A percentile compares a stretch with the other conserved stretches of the same genome.
Conservation (phyloP, 768 basidiomycete genomes). For the Paxillus involutus region DNA sequence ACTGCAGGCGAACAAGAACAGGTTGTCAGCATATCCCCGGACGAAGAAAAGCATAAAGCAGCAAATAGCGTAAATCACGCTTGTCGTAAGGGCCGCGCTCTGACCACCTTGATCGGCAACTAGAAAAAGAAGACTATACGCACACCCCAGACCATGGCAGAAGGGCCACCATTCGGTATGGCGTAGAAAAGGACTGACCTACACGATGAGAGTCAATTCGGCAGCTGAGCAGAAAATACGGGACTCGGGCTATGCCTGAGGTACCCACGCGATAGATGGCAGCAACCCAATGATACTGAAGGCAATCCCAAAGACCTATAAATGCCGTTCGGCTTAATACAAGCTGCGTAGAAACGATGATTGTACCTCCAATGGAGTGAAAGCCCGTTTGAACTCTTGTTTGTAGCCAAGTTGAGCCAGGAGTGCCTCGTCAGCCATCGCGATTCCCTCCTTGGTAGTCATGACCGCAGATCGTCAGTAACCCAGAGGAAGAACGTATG, state of each 20-base stretch:
- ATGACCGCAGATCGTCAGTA: slow-evolving; percentile 3
- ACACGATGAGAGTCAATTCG: background rate
- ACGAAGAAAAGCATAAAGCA: background rate
- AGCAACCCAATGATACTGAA: slow-evolving; percentile 73
- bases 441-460: slow-evolving; percentile 7
- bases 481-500: background rate
- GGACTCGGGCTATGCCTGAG: slow-evolving; percentile 13
- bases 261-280: slow-evolving; percentile 57
- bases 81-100: slow-evolving; percentile 10
- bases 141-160: slow-evolving; percentile 47
- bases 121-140: slow-evolving; percentile 6
- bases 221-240: background rate
- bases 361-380: slow-evolving; percentile 33
- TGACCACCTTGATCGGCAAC: background rate
- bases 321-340: background rate
- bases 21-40: background rate
- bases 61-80: slow-evolving; percentile 4
- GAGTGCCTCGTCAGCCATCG: slow-evolving; percentile 28
- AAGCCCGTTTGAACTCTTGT: slow-evolving; percentile 38
- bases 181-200: slow-evolving; percentile 48
- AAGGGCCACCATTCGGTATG: slow-evolving; percentile 51
- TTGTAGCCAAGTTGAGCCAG: slow-evolving; percentile 38
- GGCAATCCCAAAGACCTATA: slow-evolving; percentile 66
- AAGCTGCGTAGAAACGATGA: too few relatives aligned
- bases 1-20: slow-evolving; percentile 20